A percentile compares a stretch with the other conserved stretches of the same genome.
Conservation (phyloP, 306 rosid species). For the Corylus heterophylla region DNA sequence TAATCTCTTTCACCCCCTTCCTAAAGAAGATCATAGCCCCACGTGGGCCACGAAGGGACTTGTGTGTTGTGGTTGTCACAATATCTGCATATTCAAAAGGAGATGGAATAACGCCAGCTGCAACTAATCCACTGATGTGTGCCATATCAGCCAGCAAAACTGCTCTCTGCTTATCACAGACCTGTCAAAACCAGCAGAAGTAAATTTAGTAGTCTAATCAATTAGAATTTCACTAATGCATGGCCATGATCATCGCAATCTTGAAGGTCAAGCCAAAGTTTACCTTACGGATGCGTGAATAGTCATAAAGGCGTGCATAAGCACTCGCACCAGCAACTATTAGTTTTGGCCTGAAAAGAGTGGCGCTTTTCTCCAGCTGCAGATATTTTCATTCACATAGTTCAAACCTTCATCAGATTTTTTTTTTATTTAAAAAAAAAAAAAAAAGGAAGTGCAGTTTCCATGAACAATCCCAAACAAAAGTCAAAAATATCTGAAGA, state of each 20-base stretch:
- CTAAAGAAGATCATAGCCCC: conserved; percentile 97
- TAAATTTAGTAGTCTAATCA: not conserved
- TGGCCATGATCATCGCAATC: not conserved
- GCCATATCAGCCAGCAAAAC: conserved; percentile 96
- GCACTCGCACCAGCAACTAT: conserved; percentile 99
- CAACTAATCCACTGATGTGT: conserved; percentile 95
- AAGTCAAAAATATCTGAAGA: not conserved
- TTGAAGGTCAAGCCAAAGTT: conserved; percentile 4
- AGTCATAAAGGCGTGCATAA: conserved; percentile 91
- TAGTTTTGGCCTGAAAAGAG: conserved; percentile 87
- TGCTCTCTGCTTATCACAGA: conserved; percentile 87
- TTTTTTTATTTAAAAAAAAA: not conserved
- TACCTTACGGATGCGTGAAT: conserved; percentile 91
- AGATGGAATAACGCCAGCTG: conserved; percentile 93
- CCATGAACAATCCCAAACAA: not conserved
- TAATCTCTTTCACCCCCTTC: conserved; percentile 83
- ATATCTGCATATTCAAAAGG: conserved; percentile 88
- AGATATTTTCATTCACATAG: conserved; percentile 25
- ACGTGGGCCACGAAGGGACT: conserved; percentile 97
- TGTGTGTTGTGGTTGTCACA: conserved; percentile 92
- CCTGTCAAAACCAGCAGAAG: conserved; percentile 48
- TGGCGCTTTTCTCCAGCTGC: conserved; percentile 82
- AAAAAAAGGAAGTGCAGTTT: not conserved
- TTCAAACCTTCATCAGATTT: not conserved
- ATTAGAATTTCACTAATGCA: not conserved